A percentile compares a stretch with the other conserved stretches of the same genome.
Evolutionary conservation across 2,329 filamentous ascomycete genomes (phyloP).

Genomic region (Diaporthe longicolla): DNA sequence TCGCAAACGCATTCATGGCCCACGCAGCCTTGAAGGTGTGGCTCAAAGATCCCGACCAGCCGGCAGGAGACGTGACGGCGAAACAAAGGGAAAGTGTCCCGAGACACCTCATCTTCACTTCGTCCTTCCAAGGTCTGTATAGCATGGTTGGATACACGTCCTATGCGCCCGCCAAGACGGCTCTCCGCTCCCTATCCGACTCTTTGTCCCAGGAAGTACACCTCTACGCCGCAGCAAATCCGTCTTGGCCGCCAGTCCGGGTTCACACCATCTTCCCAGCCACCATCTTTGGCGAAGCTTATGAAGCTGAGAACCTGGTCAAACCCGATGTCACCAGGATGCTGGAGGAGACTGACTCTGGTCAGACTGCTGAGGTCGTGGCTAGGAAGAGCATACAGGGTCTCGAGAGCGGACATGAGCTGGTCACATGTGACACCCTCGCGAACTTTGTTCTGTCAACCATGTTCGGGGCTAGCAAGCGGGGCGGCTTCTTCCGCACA

Average conservation of each 20-base stretch:
- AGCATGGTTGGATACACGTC: constrained; percentile 75
- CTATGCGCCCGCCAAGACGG: constrained; percentile 77
- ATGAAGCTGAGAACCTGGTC: constrained; percentile 54
- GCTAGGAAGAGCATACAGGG: constrained; percentile 70
- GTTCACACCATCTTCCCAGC: constrained; percentile 78
- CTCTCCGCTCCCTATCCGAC: constrained; percentile 75
- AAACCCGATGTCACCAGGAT: constrained; percentile 56
- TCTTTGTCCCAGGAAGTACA: constrained; percentile 72
- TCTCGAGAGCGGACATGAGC: constrained; percentile 74
- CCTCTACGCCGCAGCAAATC: constrained; percentile 52
- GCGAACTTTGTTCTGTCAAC: constrained; percentile 69
- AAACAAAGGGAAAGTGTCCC: constrained; percentile 42
- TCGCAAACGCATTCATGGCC: constrained; percentile 56
- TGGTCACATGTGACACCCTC: constrained; percentile 73
- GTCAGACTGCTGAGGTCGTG: constrained; percentile 68
- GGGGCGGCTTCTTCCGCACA: constrained; percentile 49
- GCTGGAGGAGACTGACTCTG: constrained; percentile 54
- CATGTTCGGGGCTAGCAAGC: constrained; percentile 50
- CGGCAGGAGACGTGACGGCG: background rate
- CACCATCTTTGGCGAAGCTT: constrained; percentile 73
- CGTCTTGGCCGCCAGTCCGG: constrained; percentile 56
- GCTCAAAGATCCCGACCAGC: constrained; percentile 42
- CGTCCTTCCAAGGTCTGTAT: constrained; percentile 72
- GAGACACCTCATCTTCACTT: constrained; percentile 79
- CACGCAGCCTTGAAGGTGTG: constrained; percentile 52